phyloP scores from a whole-genome alignment of 2,329 filamentous ascomycete species.

The Trematosphaeria pertusa region DNA sequence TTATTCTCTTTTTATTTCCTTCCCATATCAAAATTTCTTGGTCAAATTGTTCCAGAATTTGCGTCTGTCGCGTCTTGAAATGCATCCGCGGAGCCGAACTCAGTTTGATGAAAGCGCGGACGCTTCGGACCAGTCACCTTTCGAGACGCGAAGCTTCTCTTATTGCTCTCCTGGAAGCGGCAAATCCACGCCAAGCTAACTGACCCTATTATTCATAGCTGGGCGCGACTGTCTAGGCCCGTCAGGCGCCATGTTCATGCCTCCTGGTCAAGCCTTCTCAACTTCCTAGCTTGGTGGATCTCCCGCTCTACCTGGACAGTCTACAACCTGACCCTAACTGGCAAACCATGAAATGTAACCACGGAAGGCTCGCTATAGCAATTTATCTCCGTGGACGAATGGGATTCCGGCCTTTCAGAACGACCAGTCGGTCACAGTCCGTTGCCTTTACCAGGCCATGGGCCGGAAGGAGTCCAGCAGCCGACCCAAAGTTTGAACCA shows the following conservation, averaged over 20 bases:
- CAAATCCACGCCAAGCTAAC: slow-evolving; percentile 11
- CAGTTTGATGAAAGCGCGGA: slow-evolving; percentile 17
- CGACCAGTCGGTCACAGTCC: slow-evolving; percentile 22
- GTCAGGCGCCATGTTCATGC: slow-evolving; percentile 36
- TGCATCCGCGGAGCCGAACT: slow-evolving; percentile 5
- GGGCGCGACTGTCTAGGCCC: slow-evolving; percentile 16
- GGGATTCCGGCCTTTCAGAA: background rate
- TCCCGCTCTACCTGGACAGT: slow-evolving; percentile 23
- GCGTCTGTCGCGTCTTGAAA: background rate
- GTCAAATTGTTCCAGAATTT: too few species aligned
- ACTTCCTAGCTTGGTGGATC: slow-evolving; percentile 37
- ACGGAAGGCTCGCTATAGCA: slow-evolving; percentile 24
- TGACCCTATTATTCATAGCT: slow-evolving; percentile 20
- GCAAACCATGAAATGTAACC: slow-evolving; percentile 26
- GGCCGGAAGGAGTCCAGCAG: slow-evolving; percentile 2
- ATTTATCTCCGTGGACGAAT: slow-evolving; percentile 26
- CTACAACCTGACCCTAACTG: slow-evolving; percentile 12
- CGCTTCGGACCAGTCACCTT: slow-evolving; percentile 9
- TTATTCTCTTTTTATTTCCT: too few species aligned
- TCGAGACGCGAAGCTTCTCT: background rate
- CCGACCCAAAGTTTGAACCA: slow-evolving; percentile 5
- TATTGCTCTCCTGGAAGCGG: slow-evolving; percentile 2
- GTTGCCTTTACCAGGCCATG: slow-evolving; percentile 1
- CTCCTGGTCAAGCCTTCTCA: slow-evolving; percentile 16
- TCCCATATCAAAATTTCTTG: too few species aligned